Conservation (phyloP, 257 asterid genomes). For the Cordia subcordata region DNA sequence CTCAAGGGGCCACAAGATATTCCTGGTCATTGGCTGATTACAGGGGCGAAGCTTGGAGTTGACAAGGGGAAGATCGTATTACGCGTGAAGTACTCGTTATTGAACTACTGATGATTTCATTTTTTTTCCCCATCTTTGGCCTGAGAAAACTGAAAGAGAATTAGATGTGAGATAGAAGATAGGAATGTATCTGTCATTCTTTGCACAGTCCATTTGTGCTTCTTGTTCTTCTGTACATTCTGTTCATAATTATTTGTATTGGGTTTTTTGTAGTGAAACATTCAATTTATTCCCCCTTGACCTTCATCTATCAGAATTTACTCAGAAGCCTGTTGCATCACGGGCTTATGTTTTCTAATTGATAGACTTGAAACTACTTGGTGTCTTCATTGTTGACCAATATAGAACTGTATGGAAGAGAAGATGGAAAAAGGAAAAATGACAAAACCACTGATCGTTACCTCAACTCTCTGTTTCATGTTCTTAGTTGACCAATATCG, state of each 20-base stretch:
- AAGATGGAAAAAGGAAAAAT: too few relatives aligned
- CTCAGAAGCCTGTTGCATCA: neutral
- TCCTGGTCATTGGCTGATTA: slow-evolving; percentile 97
- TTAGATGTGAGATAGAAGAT: neutral
- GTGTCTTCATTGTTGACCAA: too few relatives aligned
- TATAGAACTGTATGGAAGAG: too few relatives aligned
- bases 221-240: slow-evolving; percentile 4
- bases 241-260: slow-evolving; percentile 1
- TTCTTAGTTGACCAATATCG: too few relatives aligned
- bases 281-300: neutral
- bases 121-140: neutral
- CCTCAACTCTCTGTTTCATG: too few relatives aligned
- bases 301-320: too few relatives aligned
- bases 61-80: slow-evolving; percentile 82
- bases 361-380: neutral
- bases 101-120: slow-evolving; percentile 62
- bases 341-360: neutral
- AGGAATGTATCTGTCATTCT: slow-evolving; percentile 5
- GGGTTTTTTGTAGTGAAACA: neutral
- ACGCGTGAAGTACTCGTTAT: slow-evolving; percentile 80
- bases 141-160: neutral
- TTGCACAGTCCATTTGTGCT: slow-evolving; percentile 3
- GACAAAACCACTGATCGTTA: too few relatives aligned
- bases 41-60: slow-evolving; percentile 99
- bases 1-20: slow-evolving; percentile 95